Evolutionary conservation across 345 rosid genomes (phyloP).

Genomic region (Brassica carinata): DNA sequence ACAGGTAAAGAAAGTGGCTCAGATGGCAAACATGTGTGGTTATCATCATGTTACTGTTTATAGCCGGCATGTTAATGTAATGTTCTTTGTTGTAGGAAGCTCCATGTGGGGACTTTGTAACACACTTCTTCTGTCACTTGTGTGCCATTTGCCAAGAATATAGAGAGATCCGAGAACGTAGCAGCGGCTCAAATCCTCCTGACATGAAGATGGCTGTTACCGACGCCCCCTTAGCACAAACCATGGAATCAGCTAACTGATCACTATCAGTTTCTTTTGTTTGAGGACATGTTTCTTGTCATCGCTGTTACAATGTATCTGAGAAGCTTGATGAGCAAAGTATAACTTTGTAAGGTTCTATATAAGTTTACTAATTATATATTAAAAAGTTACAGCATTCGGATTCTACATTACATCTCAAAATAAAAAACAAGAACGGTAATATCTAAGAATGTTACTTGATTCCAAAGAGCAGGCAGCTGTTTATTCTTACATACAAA

Average conservation of each 20-base stretch:
- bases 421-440: slow-evolving; percentile 27
- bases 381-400: slow-evolving; percentile 18
- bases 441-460: slow-evolving; percentile 22
- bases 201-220: slow-evolving; percentile 55
- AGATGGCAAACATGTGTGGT: neutral
- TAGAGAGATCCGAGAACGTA: slow-evolving; percentile 71
- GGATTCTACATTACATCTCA: slow-evolving; percentile 30
- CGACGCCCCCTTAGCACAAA: slow-evolving; percentile 36
- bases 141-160: slow-evolving; percentile 94
- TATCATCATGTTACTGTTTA: neutral
- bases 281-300: slow-evolving; percentile 2
- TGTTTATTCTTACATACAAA: slow-evolving; percentile 39
- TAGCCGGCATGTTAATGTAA: neutral
- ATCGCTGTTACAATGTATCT: slow-evolving; percentile 7
- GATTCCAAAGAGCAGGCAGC: slow-evolving; percentile 24
- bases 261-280: neutral
- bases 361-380: slow-evolving; percentile 14
- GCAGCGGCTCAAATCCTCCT: slow-evolving; percentile 33
- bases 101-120: slow-evolving; percentile 77
- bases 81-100: slow-evolving; percentile 66
- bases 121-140: slow-evolving; percentile 89
- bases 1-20: slow-evolving; percentile 51
- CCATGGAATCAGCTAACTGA: slow-evolving; percentile 53
- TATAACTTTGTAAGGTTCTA: slow-evolving; percentile 24
- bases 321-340: slow-evolving; percentile 18